Base-by-base conservation (phyloP, 192 early-diverging fungal species). In the Coemansia sp. region DNA sequence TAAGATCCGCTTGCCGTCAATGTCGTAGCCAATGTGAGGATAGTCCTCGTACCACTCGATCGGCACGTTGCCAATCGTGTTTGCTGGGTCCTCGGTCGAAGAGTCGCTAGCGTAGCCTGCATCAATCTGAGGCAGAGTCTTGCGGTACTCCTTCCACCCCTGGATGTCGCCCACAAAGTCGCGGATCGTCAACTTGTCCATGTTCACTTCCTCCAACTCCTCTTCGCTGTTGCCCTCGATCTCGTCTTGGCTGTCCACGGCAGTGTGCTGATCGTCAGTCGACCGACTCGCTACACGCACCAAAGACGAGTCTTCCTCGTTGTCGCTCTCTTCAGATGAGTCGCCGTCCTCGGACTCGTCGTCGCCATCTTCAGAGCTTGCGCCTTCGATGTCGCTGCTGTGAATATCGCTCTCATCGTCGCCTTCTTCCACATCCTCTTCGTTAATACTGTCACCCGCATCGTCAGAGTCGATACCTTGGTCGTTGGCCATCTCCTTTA, bases 21-120 rank as follows among this genome's bases (percentile, higher is more conserved):
- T 82, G 68, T 94, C 90, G 75, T 99, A 99, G 40, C 98, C 98
- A 63, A 98, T 97, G 72, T 99, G 98, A 58, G 90, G 91, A 45
- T 91, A 92, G 49, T 99, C 98, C 39, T 93, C 91, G 73, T 99
- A 99, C 96, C 96, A 98, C 78, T 97, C 92, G 75, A 96, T 89
- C 8, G 98, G 95, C 37, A 99, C 87, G 63, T 97, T 95, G 59
- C 98, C 98, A 59, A 98, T 89, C 0, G 95, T 97, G 75, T 99
- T 99, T 16, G 75, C 74, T 1, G 88, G 85, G 67, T 98, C 95
- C 72, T 97, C 95, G 3, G 90, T 92, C 1, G 95, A 96, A 4
- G 90, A 88, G 70, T 99, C 97, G 73, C 89, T 92, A 61, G 93
- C 95, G 74, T 98, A 98, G 15, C 86, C 86, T n/a, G 95, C 84